Base-by-base conservation (phyloP, 768 basidiomycete species). In the Suillus decipiens region DNA sequence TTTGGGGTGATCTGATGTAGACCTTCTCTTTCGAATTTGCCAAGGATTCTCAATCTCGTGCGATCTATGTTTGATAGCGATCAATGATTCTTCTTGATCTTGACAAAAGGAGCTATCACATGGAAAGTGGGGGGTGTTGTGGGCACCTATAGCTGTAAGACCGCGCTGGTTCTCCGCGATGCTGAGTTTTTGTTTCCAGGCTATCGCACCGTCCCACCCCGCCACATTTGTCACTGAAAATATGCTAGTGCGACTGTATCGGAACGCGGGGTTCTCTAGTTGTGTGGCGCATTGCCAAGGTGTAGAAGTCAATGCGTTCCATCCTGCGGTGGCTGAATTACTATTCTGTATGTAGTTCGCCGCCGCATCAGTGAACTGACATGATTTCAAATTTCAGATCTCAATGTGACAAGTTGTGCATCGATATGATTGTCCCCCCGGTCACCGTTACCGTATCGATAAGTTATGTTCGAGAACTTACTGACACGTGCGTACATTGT, bases 21-120 rank as follows among this genome's bases (percentile, higher is more conserved):
- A 48, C 11, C 33, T 53, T 53, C 51, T 53, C 19, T 53, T 34
- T 53, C 19, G 51, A 53, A 53, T 19, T 53, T n/a, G 51, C 51
- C 31, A 53, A 53, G 51, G 33, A 34, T 34, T 34, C 19, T 19
- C 17, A 53, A 31, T 51, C 22, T 48, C 24, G 14, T 24, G 48
- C 24, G 28, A 48, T 48, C 24, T 48, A 7, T 12, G 33, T 53
- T 53, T 53, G 51, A 53, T 34, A 33, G 33, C 33, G 19, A 34
- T 53, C 51, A 53, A n/a, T n/a, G n/a, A 41, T n/a, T 12, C 19
- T 53, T 53, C 33, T 11, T 19, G 31, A 51, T 31, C 50, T 9
- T 17, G 28, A 31, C 48, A 24, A 5, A 1, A 6, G 28, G 28
- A 28, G 28, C 28, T 28, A 28, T 28, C 28, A 28, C 8, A 28